A percentile compares a stretch with the other conserved stretches of the same genome.
Conservation (phyloP, 192 early-diverging fungal genomes). For the Gonapodya prolifera region DNA sequence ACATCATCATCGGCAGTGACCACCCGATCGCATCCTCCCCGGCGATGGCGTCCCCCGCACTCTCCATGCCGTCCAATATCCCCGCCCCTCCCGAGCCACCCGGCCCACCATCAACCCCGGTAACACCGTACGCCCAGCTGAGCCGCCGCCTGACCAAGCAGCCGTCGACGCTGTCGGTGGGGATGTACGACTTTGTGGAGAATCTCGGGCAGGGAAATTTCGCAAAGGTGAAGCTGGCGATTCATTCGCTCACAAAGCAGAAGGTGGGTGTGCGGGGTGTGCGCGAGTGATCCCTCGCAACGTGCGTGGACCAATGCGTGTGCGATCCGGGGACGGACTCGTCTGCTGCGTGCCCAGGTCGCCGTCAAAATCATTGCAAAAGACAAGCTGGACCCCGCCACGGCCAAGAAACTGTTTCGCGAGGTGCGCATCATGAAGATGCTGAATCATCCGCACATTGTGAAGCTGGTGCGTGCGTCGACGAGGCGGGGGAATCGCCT, state of each 20-base stretch:
- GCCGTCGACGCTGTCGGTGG: slow-evolving; percentile 22
- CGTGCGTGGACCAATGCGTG: background rate
- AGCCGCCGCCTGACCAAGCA: background rate
- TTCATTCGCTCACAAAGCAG: slow-evolving; percentile 37
- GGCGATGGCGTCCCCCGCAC: too few species aligned
- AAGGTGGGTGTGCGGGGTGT: slow-evolving; percentile 21
- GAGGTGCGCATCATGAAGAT: slow-evolving; percentile 53
- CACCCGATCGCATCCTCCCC: too few species aligned
- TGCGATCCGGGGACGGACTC: slow-evolving; percentile 1
- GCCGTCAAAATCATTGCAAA: slow-evolving; percentile 53
- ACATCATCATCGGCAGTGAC: too few species aligned
- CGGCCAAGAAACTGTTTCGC: slow-evolving; percentile 44
- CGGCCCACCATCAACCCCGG: background rate
- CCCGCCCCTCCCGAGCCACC: too few species aligned
- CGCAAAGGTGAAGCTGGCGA: slow-evolving; percentile 45
- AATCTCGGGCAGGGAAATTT: slow-evolving; percentile 48
- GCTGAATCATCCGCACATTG: slow-evolving; percentile 41
- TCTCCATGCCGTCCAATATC: too few species aligned
- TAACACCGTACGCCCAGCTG: background rate
- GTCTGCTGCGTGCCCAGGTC: slow-evolving; percentile 20
- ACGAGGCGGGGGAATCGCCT: background rate
- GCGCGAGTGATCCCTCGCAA: background rate
- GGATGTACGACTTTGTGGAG: slow-evolving; percentile 45
- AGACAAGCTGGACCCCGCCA: slow-evolving; percentile 39
- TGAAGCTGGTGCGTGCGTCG: slow-evolving; percentile 18